These are phyloP conservation scores for Verticillium isaacii DNA, from an alignment of 2,329 filamentous ascomycete species.

Conservation along the genomic window DNA sequence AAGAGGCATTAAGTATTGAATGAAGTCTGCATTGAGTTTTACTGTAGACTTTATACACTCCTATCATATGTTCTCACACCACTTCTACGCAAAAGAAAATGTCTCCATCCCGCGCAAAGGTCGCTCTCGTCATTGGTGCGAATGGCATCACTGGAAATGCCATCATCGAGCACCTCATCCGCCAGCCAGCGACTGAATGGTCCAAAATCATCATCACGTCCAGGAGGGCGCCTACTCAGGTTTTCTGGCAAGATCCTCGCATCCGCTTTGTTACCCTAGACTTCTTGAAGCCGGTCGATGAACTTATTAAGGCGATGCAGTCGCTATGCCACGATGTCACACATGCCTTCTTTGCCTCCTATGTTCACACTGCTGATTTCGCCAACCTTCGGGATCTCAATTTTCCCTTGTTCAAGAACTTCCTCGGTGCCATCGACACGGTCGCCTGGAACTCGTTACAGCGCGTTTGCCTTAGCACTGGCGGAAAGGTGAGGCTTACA, in stretches of 20 bases:
- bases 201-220: slow-evolving; percentile 10
- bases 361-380: slow-evolving; percentile 9
- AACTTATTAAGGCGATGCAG: slow-evolving; percentile 6
- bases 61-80: background rate
- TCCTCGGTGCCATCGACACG: slow-evolving; percentile 5
- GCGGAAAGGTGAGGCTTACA: slow-evolving; percentile 5
- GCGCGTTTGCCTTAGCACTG: slow-evolving; percentile 9
- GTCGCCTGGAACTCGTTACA: slow-evolving; percentile 4
- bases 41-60: background rate
- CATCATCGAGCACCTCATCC: slow-evolving; percentile 24
- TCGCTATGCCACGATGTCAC: slow-evolving; percentile 6
- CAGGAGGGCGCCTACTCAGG: slow-evolving; percentile 4
- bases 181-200: slow-evolving; percentile 10
- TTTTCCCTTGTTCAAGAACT: slow-evolving; percentile 10
- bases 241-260: slow-evolving; percentile 9
- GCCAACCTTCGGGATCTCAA: slow-evolving; percentile 6
- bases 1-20: background rate
- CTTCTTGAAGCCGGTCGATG: slow-evolving; percentile 9
- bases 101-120: slow-evolving; percentile 10
- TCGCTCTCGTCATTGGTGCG: slow-evolving; percentile 4
- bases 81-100: background rate
- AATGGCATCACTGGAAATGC: slow-evolving; percentile 28
- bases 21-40: background rate
- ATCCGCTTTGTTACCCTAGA: slow-evolving; percentile 9
- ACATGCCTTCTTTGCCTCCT: slow-evolving; percentile 12